A percentile compares a stretch with the other conserved stretches of the same genome.
Evolutionary conservation across 352 stramenopile species (phyloP).

Genomic region (Pythium pyrilobum): DNA sequence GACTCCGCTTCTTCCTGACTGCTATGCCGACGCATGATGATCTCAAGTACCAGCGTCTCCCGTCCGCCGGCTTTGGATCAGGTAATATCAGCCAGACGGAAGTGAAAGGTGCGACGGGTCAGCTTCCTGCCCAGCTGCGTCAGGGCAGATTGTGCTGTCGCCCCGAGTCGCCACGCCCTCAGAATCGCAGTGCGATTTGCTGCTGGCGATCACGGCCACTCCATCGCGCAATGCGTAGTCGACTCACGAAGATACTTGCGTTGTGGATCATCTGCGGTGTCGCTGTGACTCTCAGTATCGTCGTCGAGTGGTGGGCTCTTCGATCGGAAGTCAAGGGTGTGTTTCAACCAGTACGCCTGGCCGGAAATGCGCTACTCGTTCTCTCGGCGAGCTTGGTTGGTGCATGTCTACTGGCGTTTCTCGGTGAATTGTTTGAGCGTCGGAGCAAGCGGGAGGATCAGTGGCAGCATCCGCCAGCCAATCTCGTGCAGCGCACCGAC

Average conservation of each 20-base stretch:
- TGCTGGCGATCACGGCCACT: conserved; percentile 23
- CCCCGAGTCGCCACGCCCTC: background rate
- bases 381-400: conserved; percentile 4
- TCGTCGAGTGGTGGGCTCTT: conserved; percentile 21
- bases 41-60: conserved; percentile 13
- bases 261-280: background rate
- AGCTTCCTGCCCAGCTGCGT: background rate
- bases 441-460: background rate
- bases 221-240: conserved; percentile 5
- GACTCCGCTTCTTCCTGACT: conserved; percentile 22
- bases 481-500: background rate
- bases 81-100: background rate
- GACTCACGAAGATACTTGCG: background rate
- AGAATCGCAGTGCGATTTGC: conserved; percentile 15
- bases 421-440: conserved; percentile 8
- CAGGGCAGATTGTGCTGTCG: no score
- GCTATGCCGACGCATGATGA: conserved; percentile 13
- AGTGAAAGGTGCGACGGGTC: background rate
- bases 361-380: conserved; percentile 8
- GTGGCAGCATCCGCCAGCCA: background rate
- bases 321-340: background rate
- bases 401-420: conserved; percentile 4
- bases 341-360: conserved; percentile 15
- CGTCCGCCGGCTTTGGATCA: conserved; percentile 4
- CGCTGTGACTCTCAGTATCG: conserved; percentile 9